These are phyloP conservation scores for Aspergillaceae sp. DNA, from an alignment of 2,329 filamentous ascomycete genomes.

Conservation along the genomic window DNA sequence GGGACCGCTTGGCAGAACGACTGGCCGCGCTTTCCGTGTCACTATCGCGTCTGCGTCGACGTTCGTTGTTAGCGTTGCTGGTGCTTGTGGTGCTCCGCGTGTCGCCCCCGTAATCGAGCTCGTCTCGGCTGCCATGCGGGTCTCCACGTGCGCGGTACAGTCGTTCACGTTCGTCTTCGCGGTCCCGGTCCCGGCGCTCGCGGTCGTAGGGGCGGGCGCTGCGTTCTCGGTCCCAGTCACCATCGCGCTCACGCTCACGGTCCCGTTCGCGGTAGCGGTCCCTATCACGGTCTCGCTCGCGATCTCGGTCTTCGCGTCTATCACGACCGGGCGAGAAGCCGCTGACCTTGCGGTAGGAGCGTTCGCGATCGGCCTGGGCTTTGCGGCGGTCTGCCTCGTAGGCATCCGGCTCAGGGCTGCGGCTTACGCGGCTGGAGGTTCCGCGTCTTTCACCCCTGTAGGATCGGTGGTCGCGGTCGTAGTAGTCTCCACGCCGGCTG, in stretches of 20 bases:
- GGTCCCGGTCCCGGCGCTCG: conserved; percentile 74
- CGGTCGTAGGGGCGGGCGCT: conserved; percentile 57
- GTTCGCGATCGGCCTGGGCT: conserved; percentile 86
- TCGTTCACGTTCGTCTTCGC: conserved; percentile 84
- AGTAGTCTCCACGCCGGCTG: conserved; percentile 48
- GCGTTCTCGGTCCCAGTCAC: conserved; percentile 29
- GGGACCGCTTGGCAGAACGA: conserved; percentile 53
- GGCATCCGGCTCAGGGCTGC: conserved; percentile 82
- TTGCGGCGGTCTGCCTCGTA: conserved; percentile 94
- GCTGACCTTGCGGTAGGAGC: conserved; percentile 80
- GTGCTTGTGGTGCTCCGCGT: conserved; percentile 47
- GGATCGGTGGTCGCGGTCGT: conserved; percentile 45
- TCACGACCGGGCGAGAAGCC: conserved; percentile 44
- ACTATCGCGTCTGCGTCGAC: conserved; percentile 64
- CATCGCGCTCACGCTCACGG: conserved; percentile 32
- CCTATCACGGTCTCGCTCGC: conserved; percentile 25
- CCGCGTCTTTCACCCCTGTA: conserved; percentile 32
- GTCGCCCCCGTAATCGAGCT: conserved; percentile 82
- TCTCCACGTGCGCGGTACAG: conserved; percentile 75
- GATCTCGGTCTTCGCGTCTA: conserved; percentile 31
- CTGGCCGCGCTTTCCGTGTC: conserved; percentile 56
- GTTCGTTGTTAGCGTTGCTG: conserved; percentile 44
- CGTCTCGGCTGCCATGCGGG: conserved; percentile 69
- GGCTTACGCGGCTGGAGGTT: conserved; percentile 55
- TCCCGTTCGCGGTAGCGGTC: conserved; percentile 35